Base-by-base conservation (phyloP, 306 rosid species). In the Cucurbita ficifolia region DNA sequence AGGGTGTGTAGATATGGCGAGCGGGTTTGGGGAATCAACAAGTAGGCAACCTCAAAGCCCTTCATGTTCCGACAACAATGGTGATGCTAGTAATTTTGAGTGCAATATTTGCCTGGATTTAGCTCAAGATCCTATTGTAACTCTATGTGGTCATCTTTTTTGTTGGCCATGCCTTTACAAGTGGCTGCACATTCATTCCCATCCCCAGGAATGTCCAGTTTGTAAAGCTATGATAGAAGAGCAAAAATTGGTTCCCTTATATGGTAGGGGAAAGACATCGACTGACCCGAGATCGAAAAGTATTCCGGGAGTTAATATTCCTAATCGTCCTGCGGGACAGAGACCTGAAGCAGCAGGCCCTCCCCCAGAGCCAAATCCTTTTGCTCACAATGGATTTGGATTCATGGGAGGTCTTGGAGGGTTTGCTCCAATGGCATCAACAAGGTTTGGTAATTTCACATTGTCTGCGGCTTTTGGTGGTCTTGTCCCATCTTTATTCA, bases 161-260 rank as follows among this genome's bases (percentile, higher is more conserved):
- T 91, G 97, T 77, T 91, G 97, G 97, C 92, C 97, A 1, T 91
- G 97, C 78, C 97, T 91, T 63, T 91, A 88, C 85, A 88, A 87
- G 67, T 91, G 97, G 97, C 90, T 91, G 73, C 85, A 88, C 73
- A 72, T 85, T 79, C 97, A 88, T 77, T 88, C 97, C 8, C 88
- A 85, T 22, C 85, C 96, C 21, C 85, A 76, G 63, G 96, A 87
- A 76, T 91, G 97, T 78, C 97, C 96, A 0, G 96, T 91, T 62
- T 91, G 97, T 80, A 91, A 91, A 84, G 97, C 97, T 71, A 56
- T 88, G n/a, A 24, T 91, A 17, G 89, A 88, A 86, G 92, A 91
- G 79, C 90, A 88, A 76, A 91, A 80, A 79, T 60, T 91, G 90
- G 96, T 91, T 50, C 97, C 97, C 33, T 83, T 91, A 18, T 91